A percentile compares a stretch with the other conserved stretches of the same genome.
These are phyloP conservation scores for Synchytrium microbalum DNA, from an alignment of 371 early-diverging fungal genomes.

Conservation along the genomic window DNA sequence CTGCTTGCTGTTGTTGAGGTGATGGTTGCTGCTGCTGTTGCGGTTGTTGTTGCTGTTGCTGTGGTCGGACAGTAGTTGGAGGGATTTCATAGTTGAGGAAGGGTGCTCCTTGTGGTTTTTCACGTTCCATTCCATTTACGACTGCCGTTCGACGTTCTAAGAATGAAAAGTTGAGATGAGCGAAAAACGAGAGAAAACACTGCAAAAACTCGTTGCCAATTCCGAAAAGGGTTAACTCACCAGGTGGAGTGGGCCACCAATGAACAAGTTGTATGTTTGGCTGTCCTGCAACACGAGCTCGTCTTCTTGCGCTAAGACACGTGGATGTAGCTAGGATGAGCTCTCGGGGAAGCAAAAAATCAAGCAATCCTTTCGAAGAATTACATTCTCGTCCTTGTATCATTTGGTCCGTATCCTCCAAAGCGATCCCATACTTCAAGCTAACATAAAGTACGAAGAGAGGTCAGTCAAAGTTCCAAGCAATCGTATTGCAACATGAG, in stretches of 20 bases:
- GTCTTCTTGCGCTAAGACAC: not conserved
- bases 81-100: not conserved
- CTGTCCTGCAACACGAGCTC: not conserved
- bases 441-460: too few species aligned
- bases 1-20: not conserved
- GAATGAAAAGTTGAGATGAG: not conserved
- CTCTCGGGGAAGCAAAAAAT: too few species aligned
- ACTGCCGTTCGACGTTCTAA: not conserved
- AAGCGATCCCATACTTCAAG: not conserved
- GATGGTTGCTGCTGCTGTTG: not conserved
- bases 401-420: not conserved
- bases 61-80: not conserved
- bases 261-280: not conserved
- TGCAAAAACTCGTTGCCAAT: not conserved
- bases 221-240: not conserved
- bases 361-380: not conserved
- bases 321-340: too few species aligned
- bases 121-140: not conserved
- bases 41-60: not conserved
- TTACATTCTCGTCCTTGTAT: not conserved
- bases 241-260: not conserved
- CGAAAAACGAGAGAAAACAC: too few species aligned
- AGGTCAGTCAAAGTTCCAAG: too few species aligned
- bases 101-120: not conserved
- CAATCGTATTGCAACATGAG: too few species aligned